A percentile compares a stretch with the other conserved stretches of the same genome.
phyloP scores from a whole-genome alignment of 768 basidiomycete genomes.

The Calvatia gigantea region DNA sequence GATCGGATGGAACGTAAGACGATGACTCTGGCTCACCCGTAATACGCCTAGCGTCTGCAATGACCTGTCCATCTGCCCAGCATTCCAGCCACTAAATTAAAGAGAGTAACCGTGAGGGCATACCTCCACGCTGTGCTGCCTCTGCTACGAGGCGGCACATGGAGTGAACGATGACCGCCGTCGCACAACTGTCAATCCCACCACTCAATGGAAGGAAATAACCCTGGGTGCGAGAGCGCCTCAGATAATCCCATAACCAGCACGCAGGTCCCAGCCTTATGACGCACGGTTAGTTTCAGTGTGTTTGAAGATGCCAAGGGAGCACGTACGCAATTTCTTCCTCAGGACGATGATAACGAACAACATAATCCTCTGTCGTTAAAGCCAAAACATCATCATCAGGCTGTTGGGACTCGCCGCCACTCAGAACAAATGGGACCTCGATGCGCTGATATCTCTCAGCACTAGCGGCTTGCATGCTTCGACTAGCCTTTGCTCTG shows the following conservation, averaged over 20 bases:
- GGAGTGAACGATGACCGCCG: slow-evolving; percentile 91
- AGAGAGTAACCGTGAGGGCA: too few relatives aligned
- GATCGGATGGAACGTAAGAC: slow-evolving; percentile 79
- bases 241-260: slow-evolving; percentile 99
- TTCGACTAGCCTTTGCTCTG: slow-evolving; percentile 77
- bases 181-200: slow-evolving; percentile 97
- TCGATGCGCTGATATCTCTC: slow-evolving; percentile 81
- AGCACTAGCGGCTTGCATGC: slow-evolving; percentile 81
- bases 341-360: slow-evolving; percentile 82
- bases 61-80: slow-evolving; percentile 72
- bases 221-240: slow-evolving; percentile 89
- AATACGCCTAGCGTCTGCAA: slow-evolving; percentile 87
- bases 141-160: slow-evolving; percentile 92
- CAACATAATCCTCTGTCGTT: slow-evolving; percentile 37
- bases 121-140: slow-evolving; percentile 72
- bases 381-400: slow-evolving; percentile 46
- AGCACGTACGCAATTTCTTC: slow-evolving; percentile 95
- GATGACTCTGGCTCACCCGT: slow-evolving; percentile 81
- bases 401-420: slow-evolving; percentile 63
- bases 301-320: background rate
- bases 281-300: background rate
- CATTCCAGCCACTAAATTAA: too few relatives aligned
- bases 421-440: slow-evolving; percentile 74
- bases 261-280: slow-evolving; percentile 91
- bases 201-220: slow-evolving; percentile 96